phyloP scores from a whole-genome alignment of 805 yeast species.

The Candida manassasensis region DNA sequence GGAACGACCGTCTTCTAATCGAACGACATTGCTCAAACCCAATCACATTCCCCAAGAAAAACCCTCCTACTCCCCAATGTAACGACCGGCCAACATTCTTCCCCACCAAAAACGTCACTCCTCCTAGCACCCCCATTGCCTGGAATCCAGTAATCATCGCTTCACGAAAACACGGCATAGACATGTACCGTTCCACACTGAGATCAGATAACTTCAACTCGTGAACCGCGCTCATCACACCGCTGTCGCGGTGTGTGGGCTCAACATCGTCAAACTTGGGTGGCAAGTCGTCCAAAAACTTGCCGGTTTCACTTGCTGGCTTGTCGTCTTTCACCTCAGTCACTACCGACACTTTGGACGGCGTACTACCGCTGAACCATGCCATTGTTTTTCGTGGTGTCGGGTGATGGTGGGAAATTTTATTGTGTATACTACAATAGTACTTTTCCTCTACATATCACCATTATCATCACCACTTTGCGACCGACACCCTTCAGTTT shows the following conservation, averaged over 20 bases:
- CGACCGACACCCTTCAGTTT: no score
- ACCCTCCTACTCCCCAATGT: constrained; percentile 82
- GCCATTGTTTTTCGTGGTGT: no score
- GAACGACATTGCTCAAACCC: constrained; percentile 94
- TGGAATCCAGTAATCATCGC: constrained; percentile 74
- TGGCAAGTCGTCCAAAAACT: constrained; percentile 47
- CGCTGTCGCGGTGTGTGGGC: constrained; percentile 12
- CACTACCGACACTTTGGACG: constrained; percentile 35
- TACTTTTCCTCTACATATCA: no score
- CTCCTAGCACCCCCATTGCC: constrained; percentile 64
- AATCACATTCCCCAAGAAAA: constrained; percentile 70
- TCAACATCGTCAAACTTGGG: constrained; percentile 44
- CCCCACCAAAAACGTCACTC: constrained; percentile 63
- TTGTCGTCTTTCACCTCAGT: constrained; percentile 17
- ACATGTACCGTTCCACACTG: constrained; percentile 42
- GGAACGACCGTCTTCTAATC: constrained; percentile 59
- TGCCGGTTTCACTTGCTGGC: constrained; percentile 15
- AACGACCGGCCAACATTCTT: constrained; percentile 57
- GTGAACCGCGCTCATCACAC: constrained; percentile 34
- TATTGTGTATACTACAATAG: no score
- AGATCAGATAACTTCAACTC: constrained; percentile 49
- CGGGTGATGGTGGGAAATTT: no score
- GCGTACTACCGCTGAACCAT: constrained; percentile 36
- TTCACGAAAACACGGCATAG: constrained; percentile 75
- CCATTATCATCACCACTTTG: no score